Base-by-base conservation (phyloP, 768 basidiomycete genomes). In the Paxillus rubicundulus region DNA sequence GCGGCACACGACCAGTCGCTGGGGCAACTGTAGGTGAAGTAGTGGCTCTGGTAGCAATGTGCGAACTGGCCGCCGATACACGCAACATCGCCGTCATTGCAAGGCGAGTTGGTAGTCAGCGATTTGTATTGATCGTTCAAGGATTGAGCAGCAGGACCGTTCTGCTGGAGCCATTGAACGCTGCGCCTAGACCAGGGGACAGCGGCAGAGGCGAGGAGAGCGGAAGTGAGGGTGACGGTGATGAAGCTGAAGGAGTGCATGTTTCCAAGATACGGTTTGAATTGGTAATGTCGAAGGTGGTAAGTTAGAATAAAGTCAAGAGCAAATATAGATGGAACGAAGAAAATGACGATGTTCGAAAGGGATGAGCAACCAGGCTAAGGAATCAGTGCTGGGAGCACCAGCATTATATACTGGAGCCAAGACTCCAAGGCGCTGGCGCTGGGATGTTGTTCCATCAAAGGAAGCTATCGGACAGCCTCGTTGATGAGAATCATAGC, bases 61-160 rank as follows among this genome's bases (percentile, higher is more conserved):
- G 58, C 63, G 40, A 58, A 65, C 42, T 49, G 33, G 20, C 58
- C 61, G 17, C 18, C n/a, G 40, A 65, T 42, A 40, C 63, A 65
- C 27, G 63, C 63, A 20, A 51, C 1, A 1, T 64, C 38, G 2
- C 58, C 63, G 12, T 56, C 42, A 7, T 38, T 52, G 47, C 63
- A 65, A 16, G 61, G 14, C 18, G 61, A 64, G 52, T 20, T 51
- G 16, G 45, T 28, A n/a, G 52, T 56, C 37, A 65, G 40, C 4
- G 55, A 10, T 0, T 33, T 36, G 17, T 65, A 64, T 32, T 65
- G 55, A 33, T 62, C 56, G 21, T 65, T 65, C n/a, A 65, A 49
- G 18, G 54, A 58, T n/a, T 62, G 52, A 12, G 63, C 58, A 42
- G 61, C 63, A 18, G 56, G 60, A 16, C 60, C 63, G 1, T 64